Conservation (phyloP, 2,329 filamentous ascomycete species). For the Claviceps fusiformis region DNA sequence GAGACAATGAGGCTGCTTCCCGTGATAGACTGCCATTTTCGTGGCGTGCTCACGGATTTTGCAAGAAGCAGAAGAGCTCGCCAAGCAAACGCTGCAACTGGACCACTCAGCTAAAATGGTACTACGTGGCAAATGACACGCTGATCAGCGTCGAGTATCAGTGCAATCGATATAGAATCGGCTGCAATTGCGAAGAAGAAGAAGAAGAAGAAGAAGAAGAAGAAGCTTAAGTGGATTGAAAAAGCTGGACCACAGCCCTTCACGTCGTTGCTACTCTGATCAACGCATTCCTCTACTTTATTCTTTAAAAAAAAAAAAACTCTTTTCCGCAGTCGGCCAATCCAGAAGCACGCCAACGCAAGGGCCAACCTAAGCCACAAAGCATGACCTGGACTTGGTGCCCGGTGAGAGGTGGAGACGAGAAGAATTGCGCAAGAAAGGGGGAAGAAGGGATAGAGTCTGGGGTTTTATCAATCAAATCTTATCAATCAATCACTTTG, state of each 20-base stretch:
- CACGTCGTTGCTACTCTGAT: neutral
- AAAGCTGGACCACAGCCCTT: no score
- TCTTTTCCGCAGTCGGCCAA: neutral
- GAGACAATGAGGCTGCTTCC: no score
- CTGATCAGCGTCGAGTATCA: no score
- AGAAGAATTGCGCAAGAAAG: neutral
- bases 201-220: neutral
- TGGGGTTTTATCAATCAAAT: conserved; percentile 29
- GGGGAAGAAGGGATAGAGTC: neutral
- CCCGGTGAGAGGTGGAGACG: neutral
- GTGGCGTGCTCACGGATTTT: no score
- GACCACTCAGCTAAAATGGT: no score
- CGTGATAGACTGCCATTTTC: no score
- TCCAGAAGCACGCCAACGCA: neutral
- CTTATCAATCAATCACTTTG: conserved; percentile 33
- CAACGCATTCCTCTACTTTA: neutral
- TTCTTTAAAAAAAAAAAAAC: neutral
- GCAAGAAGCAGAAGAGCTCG: no score
- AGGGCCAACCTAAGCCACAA: neutral
- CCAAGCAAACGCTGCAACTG: no score
- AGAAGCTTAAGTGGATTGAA: neutral
- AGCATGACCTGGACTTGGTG: neutral
- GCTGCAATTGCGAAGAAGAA: no score
- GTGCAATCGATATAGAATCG: no score
- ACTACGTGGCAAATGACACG: no score